These are phyloP conservation scores for Craterostigma plantagineum DNA, from an alignment of 257 asterid species.

Conservation along the genomic window DNA sequence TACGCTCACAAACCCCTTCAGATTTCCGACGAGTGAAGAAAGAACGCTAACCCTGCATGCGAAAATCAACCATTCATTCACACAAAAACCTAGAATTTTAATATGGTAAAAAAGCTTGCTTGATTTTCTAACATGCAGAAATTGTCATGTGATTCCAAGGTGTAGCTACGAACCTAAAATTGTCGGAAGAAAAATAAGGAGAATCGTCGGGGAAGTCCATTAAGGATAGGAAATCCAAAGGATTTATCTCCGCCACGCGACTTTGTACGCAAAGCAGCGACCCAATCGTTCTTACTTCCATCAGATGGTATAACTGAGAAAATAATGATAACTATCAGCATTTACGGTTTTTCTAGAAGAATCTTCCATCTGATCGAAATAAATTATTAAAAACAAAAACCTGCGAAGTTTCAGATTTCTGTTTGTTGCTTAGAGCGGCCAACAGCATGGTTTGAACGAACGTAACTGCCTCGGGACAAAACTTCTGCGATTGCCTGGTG, in stretches of 20 bases:
- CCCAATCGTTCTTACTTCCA: conserved; percentile 50
- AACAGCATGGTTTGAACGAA: conserved; percentile 53
- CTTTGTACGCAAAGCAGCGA: conserved; percentile 47
- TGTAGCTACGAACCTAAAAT: conserved; percentile 34
- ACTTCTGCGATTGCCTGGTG: conserved; percentile 46
- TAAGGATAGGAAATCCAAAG: conserved; percentile 41
- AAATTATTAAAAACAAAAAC: conserved; percentile 25
- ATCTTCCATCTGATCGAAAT: neutral
- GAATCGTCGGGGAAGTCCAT: conserved; percentile 72
- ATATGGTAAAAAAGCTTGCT: neutral
- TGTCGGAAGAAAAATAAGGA: conserved; percentile 46
- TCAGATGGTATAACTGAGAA: conserved; percentile 54
- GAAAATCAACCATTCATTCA: neutral
- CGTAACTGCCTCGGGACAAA: conserved; percentile 70
- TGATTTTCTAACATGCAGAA: neutral
- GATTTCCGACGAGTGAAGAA: conserved; percentile 35
- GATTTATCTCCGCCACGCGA: conserved; percentile 24
- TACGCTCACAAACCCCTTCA: conserved; percentile 42
- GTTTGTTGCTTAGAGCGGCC: conserved; percentile 44
- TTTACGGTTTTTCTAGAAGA: too few relatives aligned
- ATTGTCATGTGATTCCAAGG: neutral
- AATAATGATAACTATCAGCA: conserved; percentile 2
- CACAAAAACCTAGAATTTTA: too few relatives aligned
- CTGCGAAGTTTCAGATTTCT: conserved; percentile 35
- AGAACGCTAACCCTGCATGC: conserved; percentile 57